Base-by-base conservation (phyloP, 2,329 filamentous ascomycete genomes). In the Fonsecaea monophora region DNA sequence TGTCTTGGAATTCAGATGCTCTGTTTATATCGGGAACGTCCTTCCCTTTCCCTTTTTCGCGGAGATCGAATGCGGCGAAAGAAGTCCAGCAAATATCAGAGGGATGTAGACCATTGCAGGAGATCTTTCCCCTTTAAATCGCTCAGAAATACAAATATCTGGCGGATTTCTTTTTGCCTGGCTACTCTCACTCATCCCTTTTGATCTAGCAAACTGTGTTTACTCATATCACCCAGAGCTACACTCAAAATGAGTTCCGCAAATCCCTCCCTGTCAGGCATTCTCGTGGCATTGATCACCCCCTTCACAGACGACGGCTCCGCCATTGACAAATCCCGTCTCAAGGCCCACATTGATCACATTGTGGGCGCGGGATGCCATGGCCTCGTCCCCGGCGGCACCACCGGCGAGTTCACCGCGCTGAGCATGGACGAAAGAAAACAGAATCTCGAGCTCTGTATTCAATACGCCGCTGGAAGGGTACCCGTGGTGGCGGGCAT, bases 331-430 rank as follows among this genome's bases (percentile, higher is more conserved):
- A 71, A 76, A 18, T 62, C 64, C 6, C 75, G 77, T 30, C 77
- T 82, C 0, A 72, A 81, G 71, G 69, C 76, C 10, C 82, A 84
- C 72, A 81, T 85, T 69, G 77, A 84, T 63, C 77, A 77, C 61
- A 77, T 83, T 13, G 78, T 84, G 65, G 68, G 74, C 3, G 78
- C 78, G 0, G 83, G 83, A 3, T 76, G 83, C 18, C 82, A 85
- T 70, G 82, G 83, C 37, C 77, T 85, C 25, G 82, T 85, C 1
- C 82, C 82, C 0, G 82, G 82, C 4, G 83, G 83, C 53, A 84
- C 82, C 74, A 82, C 81, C 0, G 83, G 82, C 60, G 83, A 85
- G 69, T 85, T 85, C 74, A 82, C 82, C 4, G 77, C 80, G 5
- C 71, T 84, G 64, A 76, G 75, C 21, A 70, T 76, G 9, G 75